Evolutionary conservation across 1,284 basidiomycete genomes (phyloP).

Genomic region (Xanthoconium separans): DNA sequence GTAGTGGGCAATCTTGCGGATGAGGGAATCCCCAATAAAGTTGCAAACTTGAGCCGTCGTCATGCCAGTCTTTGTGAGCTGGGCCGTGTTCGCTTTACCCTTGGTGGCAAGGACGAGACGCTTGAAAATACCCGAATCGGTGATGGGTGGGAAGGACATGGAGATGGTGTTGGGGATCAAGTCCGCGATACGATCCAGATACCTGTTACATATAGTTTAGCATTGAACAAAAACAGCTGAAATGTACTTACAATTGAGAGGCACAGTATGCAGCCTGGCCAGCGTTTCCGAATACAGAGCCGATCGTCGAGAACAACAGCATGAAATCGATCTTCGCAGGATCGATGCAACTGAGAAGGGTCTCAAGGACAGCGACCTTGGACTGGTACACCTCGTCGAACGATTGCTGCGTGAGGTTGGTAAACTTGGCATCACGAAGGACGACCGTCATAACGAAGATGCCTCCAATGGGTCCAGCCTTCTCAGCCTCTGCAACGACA

Average conservation of each 20-base stretch:
- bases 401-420: conserved; percentile 32
- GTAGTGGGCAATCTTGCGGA: conserved; percentile 31
- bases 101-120: conserved; percentile 27
- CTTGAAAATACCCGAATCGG: conserved; percentile 33
- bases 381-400: conserved; percentile 34
- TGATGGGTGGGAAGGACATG: conserved; percentile 35
- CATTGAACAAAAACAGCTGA: background rate
- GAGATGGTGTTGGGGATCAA: conserved; percentile 31
- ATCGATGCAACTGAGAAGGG: conserved; percentile 24
- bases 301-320: conserved; percentile 33
- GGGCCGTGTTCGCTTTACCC: conserved; percentile 30
- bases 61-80: conserved; percentile 32
- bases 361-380: conserved; percentile 30
- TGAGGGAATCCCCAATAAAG: conserved; percentile 31
- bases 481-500: conserved; percentile 22
- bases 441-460: conserved; percentile 35
- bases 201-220: conserved; percentile 16
- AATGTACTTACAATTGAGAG: conserved; percentile 25
- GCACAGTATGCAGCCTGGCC: conserved; percentile 35
- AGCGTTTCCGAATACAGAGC: conserved; percentile 34
- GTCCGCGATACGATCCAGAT: conserved; percentile 31
- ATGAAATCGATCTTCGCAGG: conserved; percentile 31
- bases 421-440: conserved; percentile 32
- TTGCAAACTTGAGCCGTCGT: conserved; percentile 33
- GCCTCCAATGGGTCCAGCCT: conserved; percentile 24